Evolutionary conservation across 768 basidiomycete genomes (phyloP), one percentile per base, ranked within the genome.

Genomic region (Russula compacta): DNA sequence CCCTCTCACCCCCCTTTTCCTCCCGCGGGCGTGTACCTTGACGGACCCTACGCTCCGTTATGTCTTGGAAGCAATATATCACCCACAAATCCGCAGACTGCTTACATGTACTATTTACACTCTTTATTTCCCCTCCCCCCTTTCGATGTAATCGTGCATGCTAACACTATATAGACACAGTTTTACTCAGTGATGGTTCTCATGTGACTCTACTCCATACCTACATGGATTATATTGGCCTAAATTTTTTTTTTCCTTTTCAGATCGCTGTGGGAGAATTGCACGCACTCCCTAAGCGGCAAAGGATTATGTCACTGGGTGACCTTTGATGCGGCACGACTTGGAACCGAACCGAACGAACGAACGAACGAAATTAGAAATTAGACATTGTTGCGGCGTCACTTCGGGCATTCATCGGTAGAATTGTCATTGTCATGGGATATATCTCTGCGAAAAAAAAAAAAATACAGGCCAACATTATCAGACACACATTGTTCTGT

Each of bases 101-200:
- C 36, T 35, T 57, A 43, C 60, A 39, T 64, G 63, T 64, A 61
- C 43, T 40, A 56, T 61, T 53, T 47, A 56, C 59, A 42, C 38
- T 42, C 35, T 36, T 53, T 58, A 49, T 50, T 49, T 24, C 39
- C n/a, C 35, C 43, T 15, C n/a, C 21, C 42, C 5, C 36, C 8
- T 9, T 17, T 1, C 7, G 42, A 58, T 52, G 51, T 53, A 48
- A 42, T 58, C 43, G 38, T 48, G 51, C 61, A 62, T 47, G 39
- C 56, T 58, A 46, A 62, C 49, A 39, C 39, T 53, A 59, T 58
- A 53, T 39, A 56, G 40, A n/a, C 55, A 51, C 21, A 42, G 21
- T 32, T 42, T n/a, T 38, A 48, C 29, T 49, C 29, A n/a, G 32
- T 19, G 50, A 39, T 53, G n/a, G 33, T 44, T 47, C 50, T 39